Evolutionary conservation across 345 rosid species (phyloP).

Genomic region (Clausena lansium): DNA sequence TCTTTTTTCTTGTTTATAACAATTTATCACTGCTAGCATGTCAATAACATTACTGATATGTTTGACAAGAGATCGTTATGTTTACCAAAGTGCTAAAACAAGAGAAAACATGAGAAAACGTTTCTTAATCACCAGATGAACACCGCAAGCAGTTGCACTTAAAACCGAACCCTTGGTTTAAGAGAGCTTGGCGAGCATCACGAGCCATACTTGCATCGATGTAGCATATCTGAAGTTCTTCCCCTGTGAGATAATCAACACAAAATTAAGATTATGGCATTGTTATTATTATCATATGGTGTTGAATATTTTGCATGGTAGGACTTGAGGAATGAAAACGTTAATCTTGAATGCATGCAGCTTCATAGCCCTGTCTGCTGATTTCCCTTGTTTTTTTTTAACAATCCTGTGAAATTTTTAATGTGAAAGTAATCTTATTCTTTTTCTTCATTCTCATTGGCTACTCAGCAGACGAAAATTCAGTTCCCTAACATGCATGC

Average conservation of each 20-base stretch:
- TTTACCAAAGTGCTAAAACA: too few relatives aligned
- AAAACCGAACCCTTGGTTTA: constrained; percentile 78
- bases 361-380: not conserved
- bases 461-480: not conserved
- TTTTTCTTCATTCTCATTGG: not conserved
- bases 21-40: too few relatives aligned
- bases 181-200: constrained; percentile 56
- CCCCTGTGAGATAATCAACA: constrained; percentile 47
- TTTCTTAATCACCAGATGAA: constrained; percentile 50
- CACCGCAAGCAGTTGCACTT: constrained; percentile 64
- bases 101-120: not conserved
- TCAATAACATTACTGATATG: too few relatives aligned
- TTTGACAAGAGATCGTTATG: too few relatives aligned
- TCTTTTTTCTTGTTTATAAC: too few relatives aligned
- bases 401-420: not conserved
- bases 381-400: not conserved
- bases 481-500: not conserved
- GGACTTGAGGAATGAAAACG: not conserved
- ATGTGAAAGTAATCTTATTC: too few relatives aligned
- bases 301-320: not conserved
- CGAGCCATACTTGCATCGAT: constrained; percentile 78
- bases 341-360: not conserved
- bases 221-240: constrained; percentile 84
- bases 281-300: too few relatives aligned
- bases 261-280: not conserved